phyloP scores from a whole-genome alignment of 2,329 filamentous ascomycete species.

The Lachnellula hyalina region DNA sequence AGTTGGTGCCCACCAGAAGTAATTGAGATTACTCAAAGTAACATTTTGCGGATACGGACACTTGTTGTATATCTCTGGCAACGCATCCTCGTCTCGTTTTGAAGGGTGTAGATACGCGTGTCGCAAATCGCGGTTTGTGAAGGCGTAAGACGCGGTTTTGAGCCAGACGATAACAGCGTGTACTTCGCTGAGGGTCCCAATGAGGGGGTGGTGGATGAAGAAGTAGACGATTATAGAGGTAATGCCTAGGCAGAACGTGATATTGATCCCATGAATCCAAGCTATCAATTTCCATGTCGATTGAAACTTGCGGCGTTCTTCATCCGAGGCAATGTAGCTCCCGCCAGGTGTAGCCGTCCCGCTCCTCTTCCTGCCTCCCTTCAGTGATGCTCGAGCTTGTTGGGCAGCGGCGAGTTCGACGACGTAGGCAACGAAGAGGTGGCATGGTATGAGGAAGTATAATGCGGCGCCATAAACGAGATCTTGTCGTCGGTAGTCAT shows the following conservation, averaged over 20 bases:
- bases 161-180: constrained; percentile 95
- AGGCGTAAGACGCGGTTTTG: constrained; percentile 91
- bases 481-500: constrained; percentile 79
- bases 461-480: constrained; percentile 69
- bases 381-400: constrained; percentile 66
- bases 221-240: constrained; percentile 86
- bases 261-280: constrained; percentile 76
- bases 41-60: constrained; percentile 92
- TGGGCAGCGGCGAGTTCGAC: constrained; percentile 81
- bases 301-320: constrained; percentile 59
- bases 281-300: constrained; percentile 76
- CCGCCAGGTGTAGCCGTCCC: constrained; percentile 30
- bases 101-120: constrained; percentile 80
- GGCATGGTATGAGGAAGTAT: constrained; percentile 83
- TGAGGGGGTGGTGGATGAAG: constrained; percentile 85
- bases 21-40: constrained; percentile 78
- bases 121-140: constrained; percentile 92
- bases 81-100: constrained; percentile 57
- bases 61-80: constrained; percentile 75
- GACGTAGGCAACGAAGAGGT: constrained; percentile 83
- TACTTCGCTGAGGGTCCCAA: constrained; percentile 83
- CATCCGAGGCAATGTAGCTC: constrained; percentile 31
- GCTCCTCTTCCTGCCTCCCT: constrained; percentile 41
- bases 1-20: constrained; percentile 98
- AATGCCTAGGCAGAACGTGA: constrained; percentile 71